Evolutionary conservation across 345 rosid species (phyloP), one percentile per base, ranked within the genome.

Genomic region (Aurinia saxatilis): DNA sequence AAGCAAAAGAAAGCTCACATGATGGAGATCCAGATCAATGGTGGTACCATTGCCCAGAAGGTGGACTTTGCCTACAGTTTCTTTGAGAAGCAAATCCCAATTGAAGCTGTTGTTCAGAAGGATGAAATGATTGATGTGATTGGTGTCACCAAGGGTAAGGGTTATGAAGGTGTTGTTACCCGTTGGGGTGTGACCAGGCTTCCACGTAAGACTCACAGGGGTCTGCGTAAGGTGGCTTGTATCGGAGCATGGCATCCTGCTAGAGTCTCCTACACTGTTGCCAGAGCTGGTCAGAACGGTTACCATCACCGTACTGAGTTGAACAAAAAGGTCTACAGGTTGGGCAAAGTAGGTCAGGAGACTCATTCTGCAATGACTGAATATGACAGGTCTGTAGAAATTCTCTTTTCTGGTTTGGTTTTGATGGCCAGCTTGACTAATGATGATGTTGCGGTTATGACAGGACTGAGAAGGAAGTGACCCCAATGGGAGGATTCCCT

Each of bases 231-330:
- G 82, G 96, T 88, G 7, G 96, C 96, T 61, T 88, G 96, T 79
- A 88, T 88, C 5, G 96, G 96, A 33, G 90, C 96, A 27, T 88
- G 96, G 96, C 96, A 88, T 81, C 96, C 96, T 25, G 96, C 96
- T 19, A 84, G 96, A 67, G 96, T 88, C 8, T 88, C 93, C 9
- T 88, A 76, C 66, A 88, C 96, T 1, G 96, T 88, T 10, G 96
- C 96, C 34, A 80, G 96, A 66, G 96, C 96, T 75, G 96, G 96
- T 71, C 96, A 88, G 71, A 88, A 88, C 27, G 93, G 96, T 31
- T 88, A 83, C 70, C 96, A 88, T 64, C 96, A 85, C 66, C 86
- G 96, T 48, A 88, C 93, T 44, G 90, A 88, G 50, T 67, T 85
- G 84, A 88, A 88, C 86, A 88, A 88, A 77, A 88, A 88, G 79